Conservation (phyloP, 1,139 yeast species). For the Hyphopichia fennica region DNA sequence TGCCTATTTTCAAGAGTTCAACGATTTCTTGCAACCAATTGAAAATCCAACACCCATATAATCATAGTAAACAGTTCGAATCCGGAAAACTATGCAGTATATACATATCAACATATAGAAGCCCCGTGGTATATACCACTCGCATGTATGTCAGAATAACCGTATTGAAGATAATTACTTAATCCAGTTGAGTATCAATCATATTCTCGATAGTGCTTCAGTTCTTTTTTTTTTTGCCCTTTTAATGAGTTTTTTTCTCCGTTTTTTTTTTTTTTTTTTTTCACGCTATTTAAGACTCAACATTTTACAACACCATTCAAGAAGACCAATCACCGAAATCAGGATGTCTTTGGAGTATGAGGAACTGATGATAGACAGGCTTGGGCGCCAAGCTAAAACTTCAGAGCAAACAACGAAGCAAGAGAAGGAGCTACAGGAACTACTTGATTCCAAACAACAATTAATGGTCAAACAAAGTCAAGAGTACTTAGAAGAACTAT, state of each 20-base stretch:
- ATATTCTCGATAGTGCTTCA: neutral
- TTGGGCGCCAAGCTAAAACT: conserved; percentile 9
- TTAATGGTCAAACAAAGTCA: conserved; percentile 40
- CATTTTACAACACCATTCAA: too few relatives aligned
- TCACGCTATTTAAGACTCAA: neutral
- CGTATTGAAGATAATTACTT: too few relatives aligned
- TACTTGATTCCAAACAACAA: conserved; percentile 31
- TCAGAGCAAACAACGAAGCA: conserved; percentile 13
- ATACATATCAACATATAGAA: too few relatives aligned
- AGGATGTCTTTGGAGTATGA: conserved; percentile 26
- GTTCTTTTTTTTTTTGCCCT: neutral
- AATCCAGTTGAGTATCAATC: too few relatives aligned
- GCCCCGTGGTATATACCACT: too few relatives aligned
- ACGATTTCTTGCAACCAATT: too few relatives aligned
- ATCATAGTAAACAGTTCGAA: too few relatives aligned
- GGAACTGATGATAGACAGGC: conserved; percentile 29
- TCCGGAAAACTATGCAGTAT: too few relatives aligned
- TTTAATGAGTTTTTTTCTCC: neutral
- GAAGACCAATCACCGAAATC: neutral
- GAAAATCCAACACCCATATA: too few relatives aligned
- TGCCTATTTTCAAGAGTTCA: too few relatives aligned
- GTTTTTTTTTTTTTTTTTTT: neutral
- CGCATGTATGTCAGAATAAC: too few relatives aligned
- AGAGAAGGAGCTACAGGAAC: conserved; percentile 32
- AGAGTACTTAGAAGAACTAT: conserved; percentile 39